Evolutionary conservation across 2,329 filamentous ascomycete genomes (phyloP), one percentile per base, ranked within the genome.

Genomic region (Ophiostoma sp.): DNA sequence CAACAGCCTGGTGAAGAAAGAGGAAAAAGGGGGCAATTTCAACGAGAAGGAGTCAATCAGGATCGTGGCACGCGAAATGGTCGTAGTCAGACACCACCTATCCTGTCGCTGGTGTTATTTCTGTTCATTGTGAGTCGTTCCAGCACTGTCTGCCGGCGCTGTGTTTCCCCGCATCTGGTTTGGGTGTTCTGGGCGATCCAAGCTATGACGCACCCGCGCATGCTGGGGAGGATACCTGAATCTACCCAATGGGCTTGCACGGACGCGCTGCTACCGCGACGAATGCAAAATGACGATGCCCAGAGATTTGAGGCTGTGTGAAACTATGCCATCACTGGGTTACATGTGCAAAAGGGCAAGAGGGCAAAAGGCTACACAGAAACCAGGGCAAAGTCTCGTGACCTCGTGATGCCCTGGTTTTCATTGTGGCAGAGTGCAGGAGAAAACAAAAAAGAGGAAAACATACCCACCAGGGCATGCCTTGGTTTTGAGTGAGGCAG

Each of bases 1-100:
- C 7, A 59, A 59, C 33, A 64, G 33, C 28, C 39, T 45, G 50
- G 22, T 50, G 50, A 55, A 22, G 1, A 55, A 55, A 31, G 31
- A 28, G 22, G 33, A 25, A 25, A 63, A 31, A 57, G 52, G 22
- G 12, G 55, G 28, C 57, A 61, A 48, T 19, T 48, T 48, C 42
- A 48, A 48, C 42, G 19, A 36, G 39, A 39, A n/a, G 19, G 11
- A 4, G 28, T 19, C 57, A 36, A 36, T n/a, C 57, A 36, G 17
- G 57, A 57, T 57, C 31, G 28, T 19, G 57, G 33, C 19, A 9
- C 15, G n/a, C 22, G 8, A 39, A 9, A 22, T 28, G 50, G 63
- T 31, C 63, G 63, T 66, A 66, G 64, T 68, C 64, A 68, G 64
- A 68, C 64, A 50, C 64, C 64, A 68, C 64, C 45, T 22, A 9